Conservation (phyloP, 1,139 yeast species). For the Geotrichum phurueaensis region DNA sequence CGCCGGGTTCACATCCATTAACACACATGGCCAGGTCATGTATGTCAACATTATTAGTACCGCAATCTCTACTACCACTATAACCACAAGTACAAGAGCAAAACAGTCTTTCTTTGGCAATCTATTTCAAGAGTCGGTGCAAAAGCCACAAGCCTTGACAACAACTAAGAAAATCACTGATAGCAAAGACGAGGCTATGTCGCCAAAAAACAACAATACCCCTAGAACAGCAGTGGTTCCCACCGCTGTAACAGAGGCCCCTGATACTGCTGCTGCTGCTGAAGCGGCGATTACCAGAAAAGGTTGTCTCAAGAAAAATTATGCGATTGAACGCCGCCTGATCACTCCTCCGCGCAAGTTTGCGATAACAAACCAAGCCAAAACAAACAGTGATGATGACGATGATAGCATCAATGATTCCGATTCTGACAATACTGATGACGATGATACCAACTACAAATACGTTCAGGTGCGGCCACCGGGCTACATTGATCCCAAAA, state of each 20-base stretch:
- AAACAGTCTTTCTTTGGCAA: background rate
- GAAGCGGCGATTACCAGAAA: background rate
- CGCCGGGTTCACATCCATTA: background rate
- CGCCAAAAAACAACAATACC: background rate
- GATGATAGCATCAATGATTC: background rate
- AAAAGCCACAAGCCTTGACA: background rate
- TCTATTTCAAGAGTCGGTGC: background rate
- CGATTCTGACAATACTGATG: background rate
- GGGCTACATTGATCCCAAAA: background rate
- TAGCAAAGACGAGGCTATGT: background rate
- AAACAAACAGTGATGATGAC: background rate
- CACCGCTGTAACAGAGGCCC: background rate
- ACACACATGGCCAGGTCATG: background rate
- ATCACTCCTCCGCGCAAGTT: background rate
- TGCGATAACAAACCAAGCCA: background rate
- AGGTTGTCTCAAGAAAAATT: background rate
- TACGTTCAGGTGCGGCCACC: background rate
- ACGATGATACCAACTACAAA: background rate
- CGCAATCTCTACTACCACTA: background rate
- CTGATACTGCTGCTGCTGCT: background rate
- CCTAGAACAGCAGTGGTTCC: background rate
- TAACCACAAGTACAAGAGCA: background rate
- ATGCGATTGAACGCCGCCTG: background rate
- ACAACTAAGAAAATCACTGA: background rate
- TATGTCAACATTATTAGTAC: background rate